Evolutionary conservation across 2,329 filamentous ascomycete species (phyloP).

Genomic region (Parafenestella ontariensis): DNA sequence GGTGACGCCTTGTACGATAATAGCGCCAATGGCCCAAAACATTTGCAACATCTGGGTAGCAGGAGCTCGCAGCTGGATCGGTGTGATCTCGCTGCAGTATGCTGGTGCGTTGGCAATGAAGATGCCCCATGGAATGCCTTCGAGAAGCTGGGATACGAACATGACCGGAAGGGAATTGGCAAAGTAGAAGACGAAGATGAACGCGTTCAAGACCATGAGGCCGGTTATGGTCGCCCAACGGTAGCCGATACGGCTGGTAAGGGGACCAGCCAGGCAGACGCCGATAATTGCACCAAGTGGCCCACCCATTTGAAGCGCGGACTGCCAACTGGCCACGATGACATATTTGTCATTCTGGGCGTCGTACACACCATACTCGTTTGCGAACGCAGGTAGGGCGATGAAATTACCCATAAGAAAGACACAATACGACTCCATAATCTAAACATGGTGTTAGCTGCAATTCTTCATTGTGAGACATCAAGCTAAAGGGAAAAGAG

Average conservation of each 20-base stretch:
- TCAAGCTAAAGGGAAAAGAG: conserved; percentile 15
- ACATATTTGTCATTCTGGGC: conserved; percentile 32
- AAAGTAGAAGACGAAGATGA: conserved; percentile 68
- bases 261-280: conserved; percentile 65
- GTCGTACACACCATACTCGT: conserved; percentile 56
- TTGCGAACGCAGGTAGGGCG: conserved; percentile 57
- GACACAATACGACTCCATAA: conserved; percentile 70
- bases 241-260: conserved; percentile 66
- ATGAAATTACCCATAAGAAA: conserved; percentile 68
- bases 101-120: conserved; percentile 71
- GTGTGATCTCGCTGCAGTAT: conserved; percentile 68
- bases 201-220: conserved; percentile 64
- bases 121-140: conserved; percentile 70
- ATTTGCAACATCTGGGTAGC: conserved; percentile 70
- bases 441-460: conserved; percentile 50
- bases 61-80: conserved; percentile 63
- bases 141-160: conserved; percentile 64
- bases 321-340: conserved; percentile 65
- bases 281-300: conserved; percentile 67
- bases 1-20: conserved; percentile 66
- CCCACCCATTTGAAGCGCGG: conserved; percentile 62
- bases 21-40: conserved; percentile 69
- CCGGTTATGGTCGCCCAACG: conserved; percentile 64
- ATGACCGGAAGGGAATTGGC: conserved; percentile 56
- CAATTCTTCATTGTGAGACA: conserved; percentile 12